Base-by-base conservation (phyloP, 352 stramenopile species). In the Phytophthora citrophthora region DNA sequence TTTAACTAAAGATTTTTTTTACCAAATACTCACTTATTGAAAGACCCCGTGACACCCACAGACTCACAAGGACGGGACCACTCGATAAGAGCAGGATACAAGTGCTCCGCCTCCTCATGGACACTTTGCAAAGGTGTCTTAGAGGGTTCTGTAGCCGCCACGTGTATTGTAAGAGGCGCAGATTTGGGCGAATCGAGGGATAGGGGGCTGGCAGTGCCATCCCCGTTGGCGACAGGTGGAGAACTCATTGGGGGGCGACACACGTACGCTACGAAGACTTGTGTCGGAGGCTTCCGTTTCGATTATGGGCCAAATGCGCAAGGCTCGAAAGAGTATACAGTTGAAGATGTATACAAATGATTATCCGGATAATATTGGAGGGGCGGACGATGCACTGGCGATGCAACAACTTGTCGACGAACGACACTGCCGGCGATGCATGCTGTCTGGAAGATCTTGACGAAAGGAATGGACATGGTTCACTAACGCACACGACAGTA, bases 31-130 rank as follows among this genome's bases (percentile, higher is more conserved):
- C 57, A 94, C 86, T 89, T 91, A 72, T 93, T 94, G 59, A 94
- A 94, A 27, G 78, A 88, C 41, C 86, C 86, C 0, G 86, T 90
- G 70, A 94, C 84, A 27, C 74, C 78, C 24, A 94, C 77, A 8
- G 78, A 77, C 43, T 72, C 55, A 46, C 77, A 87, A 2, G 66
- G 65, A 41, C 84, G 79, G 32, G 69, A 61, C 81, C 81, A 92
- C 57, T 89, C 79, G 34, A 92, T 75, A 34, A 82, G 57, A 44
- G 73, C 83, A 23, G 83, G 83, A 70, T 77, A 90, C 51, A 82
- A 39, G 46, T 83, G 52, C 13, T 71, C 78, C 39, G 64, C 74
- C 45, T 86, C 77, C n/a, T 86, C 69, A 32, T 81, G 70, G 26
- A 78, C 50, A 41, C 48, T 72, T 20, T 59, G 54, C 20, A 66